Evolutionary conservation across 495 filamentous ascomycete genomes (phyloP).

Genomic region (Trichoderma parareesei): DNA sequence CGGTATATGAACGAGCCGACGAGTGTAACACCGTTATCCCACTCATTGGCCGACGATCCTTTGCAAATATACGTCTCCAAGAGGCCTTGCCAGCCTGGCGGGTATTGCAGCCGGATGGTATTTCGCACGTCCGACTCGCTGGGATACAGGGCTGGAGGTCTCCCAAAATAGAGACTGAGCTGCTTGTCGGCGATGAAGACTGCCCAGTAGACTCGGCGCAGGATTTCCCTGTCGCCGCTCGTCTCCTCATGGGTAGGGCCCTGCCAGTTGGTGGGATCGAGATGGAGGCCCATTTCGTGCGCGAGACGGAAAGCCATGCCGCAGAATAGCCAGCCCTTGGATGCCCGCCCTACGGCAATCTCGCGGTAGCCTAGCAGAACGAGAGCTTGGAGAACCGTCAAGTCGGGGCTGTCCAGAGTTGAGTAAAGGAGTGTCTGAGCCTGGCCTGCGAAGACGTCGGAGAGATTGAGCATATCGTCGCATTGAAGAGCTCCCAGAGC

Average conservation of each 20-base stretch:
- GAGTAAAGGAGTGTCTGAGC: constrained; percentile 25
- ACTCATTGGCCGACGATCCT: constrained; percentile 20
- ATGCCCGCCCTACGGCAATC: constrained; percentile 24
- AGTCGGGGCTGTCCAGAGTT: constrained; percentile 25
- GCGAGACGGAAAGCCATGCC: constrained; percentile 17
- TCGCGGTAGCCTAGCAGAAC: constrained; percentile 25
- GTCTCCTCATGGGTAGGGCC: neutral
- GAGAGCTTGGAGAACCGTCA: constrained; percentile 26
- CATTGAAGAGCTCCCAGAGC: constrained; percentile 24
- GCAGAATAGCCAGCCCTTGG: constrained; percentile 29
- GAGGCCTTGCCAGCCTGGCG: constrained; percentile 18
- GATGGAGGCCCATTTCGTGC: constrained; percentile 25
- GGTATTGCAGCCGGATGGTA: constrained; percentile 23
- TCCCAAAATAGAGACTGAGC: constrained; percentile 25
- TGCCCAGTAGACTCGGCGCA: constrained; percentile 26
- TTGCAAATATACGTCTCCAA: constrained; percentile 22
- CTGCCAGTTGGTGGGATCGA: constrained; percentile 30
- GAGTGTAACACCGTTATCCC: constrained; percentile 23
- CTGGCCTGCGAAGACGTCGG: constrained; percentile 25
- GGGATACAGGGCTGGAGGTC: constrained; percentile 26
- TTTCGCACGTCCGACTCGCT: constrained; percentile 26
- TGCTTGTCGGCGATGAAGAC: constrained; percentile 28
- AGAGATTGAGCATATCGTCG: constrained; percentile 21
- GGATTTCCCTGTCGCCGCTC: constrained; percentile 18
- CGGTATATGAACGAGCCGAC: constrained; percentile 22